Evolutionary conservation across 148 eudicot genomes (phyloP).

Genomic region (Arbutus unedo): DNA sequence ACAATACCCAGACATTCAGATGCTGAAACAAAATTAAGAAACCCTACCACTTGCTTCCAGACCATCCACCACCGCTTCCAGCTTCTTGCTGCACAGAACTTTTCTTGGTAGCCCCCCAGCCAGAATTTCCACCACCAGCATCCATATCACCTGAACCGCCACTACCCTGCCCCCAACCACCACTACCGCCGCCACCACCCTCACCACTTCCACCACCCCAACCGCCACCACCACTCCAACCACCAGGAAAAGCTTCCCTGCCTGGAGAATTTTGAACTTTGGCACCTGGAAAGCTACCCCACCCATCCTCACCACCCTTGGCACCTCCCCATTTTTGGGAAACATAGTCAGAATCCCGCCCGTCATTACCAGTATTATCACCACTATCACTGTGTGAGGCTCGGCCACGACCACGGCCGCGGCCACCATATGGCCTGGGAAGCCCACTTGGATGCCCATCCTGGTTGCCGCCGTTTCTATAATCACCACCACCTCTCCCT

Average conservation of each 20-base stretch:
- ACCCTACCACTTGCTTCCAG: conserved; percentile 14
- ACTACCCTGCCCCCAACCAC: conserved; percentile 12
- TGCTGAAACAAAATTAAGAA: neutral
- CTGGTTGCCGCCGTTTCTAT: conserved; percentile 45
- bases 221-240: conserved; percentile 44
- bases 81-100: conserved; percentile 4
- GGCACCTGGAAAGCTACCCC: conserved; percentile 77
- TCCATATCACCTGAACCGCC: conserved; percentile 16
- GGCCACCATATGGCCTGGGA: conserved; percentile 71
- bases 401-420: conserved; percentile 71
- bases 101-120: conserved; percentile 22
- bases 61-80: conserved; percentile 30
- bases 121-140: conserved; percentile 29
- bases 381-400: conserved; percentile 46
- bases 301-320: conserved; percentile 43
- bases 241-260: conserved; percentile 75
- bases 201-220: conserved; percentile 26
- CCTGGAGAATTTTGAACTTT: conserved; percentile 80
- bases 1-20: neutral
- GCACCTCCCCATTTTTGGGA: conserved; percentile 45
- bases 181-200: conserved; percentile 20
- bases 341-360: conserved; percentile 42
- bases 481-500: conserved; percentile 69
- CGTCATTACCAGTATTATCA: conserved; percentile 36
- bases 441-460: conserved; percentile 68